These are phyloP conservation scores for Hibiscus syriacus DNA, from an alignment of 345 rosid genomes.

Conservation along the genomic window DNA sequence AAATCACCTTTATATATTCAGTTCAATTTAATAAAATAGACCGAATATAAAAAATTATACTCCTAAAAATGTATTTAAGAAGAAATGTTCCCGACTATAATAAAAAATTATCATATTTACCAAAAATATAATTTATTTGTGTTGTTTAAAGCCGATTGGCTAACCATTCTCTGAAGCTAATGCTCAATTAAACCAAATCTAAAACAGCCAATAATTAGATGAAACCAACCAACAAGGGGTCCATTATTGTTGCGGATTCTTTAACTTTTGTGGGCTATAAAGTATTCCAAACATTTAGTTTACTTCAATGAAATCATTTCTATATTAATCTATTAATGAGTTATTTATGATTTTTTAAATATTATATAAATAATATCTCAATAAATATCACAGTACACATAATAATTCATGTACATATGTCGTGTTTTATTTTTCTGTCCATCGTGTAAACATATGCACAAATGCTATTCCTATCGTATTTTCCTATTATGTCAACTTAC, in stretches of 20 bases:
- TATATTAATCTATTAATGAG: background rate
- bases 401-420: too few relatives aligned
- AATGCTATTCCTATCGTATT: too few relatives aligned
- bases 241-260: background rate
- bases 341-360: background rate
- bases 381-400: too few relatives aligned
- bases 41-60: too few relatives aligned
- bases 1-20: background rate
- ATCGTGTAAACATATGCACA: too few relatives aligned
- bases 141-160: background rate
- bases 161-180: conserved; percentile 5
- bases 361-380: background rate
- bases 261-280: background rate
- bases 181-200: background rate
- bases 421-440: too few relatives aligned
- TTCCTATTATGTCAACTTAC: too few relatives aligned
- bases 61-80: background rate
- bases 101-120: background rate
- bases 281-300: background rate
- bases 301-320: background rate
- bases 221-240: background rate
- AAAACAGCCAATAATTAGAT: background rate
- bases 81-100: background rate
- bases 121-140: background rate
- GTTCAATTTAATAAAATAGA: background rate